Conservation (phyloP, 192 early-diverging fungal genomes). For the Phycomyces blakesleeanus region DNA sequence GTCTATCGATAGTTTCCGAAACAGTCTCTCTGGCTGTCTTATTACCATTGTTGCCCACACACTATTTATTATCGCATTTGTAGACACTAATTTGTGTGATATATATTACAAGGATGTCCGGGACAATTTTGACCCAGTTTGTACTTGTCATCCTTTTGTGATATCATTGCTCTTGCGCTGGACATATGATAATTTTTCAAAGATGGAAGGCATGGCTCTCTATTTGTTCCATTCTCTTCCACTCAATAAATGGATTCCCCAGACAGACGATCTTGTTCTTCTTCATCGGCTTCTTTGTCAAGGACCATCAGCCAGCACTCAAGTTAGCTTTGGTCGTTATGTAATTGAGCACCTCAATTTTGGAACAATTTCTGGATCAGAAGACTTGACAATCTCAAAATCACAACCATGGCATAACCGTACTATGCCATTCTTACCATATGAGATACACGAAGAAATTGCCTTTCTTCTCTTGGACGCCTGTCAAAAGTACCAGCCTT, state of each 20-base stretch:
- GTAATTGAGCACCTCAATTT: constrained; percentile 29
- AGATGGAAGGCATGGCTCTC: constrained; percentile 40
- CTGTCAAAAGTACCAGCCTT: constrained; percentile 28
- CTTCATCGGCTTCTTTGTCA: constrained; percentile 31
- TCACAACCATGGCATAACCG: constrained; percentile 25
- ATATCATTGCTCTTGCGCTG: constrained; percentile 38
- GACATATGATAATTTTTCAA: constrained; percentile 34
- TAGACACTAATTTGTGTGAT: constrained; percentile 33
- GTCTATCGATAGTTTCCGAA: not conserved
- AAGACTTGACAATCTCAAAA: constrained; percentile 2
- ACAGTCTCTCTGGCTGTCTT: constrained; percentile 11
- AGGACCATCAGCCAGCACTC: not conserved
- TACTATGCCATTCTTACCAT: constrained; percentile 16
- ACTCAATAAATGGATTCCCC: constrained; percentile 38
- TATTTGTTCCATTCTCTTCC: constrained; percentile 46
- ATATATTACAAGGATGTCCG: constrained; percentile 42
- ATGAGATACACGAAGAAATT: constrained; percentile 27
- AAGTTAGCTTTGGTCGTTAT: constrained; percentile 25
- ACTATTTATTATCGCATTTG: constrained; percentile 38
- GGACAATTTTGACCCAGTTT: constrained; percentile 38
- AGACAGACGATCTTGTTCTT: constrained; percentile 28
- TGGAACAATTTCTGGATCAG: constrained; percentile 7
- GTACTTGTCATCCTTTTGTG: constrained; percentile 28
- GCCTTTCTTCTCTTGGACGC: constrained; percentile 31
- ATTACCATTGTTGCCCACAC: constrained; percentile 33